Conservation (phyloP, 1,284 basidiomycete genomes). For the Papiliotrema terrestris region DNA sequence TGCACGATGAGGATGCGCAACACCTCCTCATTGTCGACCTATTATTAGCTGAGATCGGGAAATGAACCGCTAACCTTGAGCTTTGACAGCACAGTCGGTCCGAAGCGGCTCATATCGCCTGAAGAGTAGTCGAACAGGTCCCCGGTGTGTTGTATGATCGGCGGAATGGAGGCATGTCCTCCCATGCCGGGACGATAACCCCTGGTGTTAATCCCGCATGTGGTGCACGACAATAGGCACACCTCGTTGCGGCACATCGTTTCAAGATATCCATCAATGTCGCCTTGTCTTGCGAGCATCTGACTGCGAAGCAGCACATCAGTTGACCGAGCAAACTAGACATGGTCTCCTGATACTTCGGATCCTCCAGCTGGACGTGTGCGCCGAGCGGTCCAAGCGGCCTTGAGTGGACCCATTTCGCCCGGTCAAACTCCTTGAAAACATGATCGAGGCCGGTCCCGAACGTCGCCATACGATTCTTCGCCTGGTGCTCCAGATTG, state of each 20-base stretch:
- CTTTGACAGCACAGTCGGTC: conserved; percentile 77
- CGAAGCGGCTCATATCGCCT: conserved; percentile 60
- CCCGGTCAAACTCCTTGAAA: conserved; percentile 59
- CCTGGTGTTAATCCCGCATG: conserved; percentile 3
- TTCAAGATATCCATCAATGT: conserved; percentile 53
- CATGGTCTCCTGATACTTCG: conserved; percentile 65
- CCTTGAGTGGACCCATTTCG: conserved; percentile 62
- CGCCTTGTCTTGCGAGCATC: conserved; percentile 63
- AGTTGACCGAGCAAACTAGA: conserved; percentile 61
- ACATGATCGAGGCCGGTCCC: conserved; percentile 34
- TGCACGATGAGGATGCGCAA: conserved; percentile 77
- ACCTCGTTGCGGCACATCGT: background rate
- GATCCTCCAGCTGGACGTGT: conserved; percentile 69
- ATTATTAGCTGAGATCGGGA: background rate
- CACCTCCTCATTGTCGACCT: conserved; percentile 74
- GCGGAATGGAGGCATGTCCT: conserved; percentile 33
- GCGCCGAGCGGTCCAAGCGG: conserved; percentile 86
- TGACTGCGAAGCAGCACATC: conserved; percentile 75
- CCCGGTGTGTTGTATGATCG: conserved; percentile 62
- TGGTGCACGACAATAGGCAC: background rate
- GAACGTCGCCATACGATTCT: conserved; percentile 56
- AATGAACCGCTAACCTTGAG: conserved; percentile 42
- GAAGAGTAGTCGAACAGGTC: conserved; percentile 72
- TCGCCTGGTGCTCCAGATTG: conserved; percentile 20
- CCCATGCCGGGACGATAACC: conserved; percentile 22